A percentile compares a stretch with the other conserved stretches of the same genome.
These are phyloP conservation scores for Bipolaris zeicola DNA, from an alignment of 2,329 filamentous ascomycete genomes.

Conservation along the genomic window DNA sequence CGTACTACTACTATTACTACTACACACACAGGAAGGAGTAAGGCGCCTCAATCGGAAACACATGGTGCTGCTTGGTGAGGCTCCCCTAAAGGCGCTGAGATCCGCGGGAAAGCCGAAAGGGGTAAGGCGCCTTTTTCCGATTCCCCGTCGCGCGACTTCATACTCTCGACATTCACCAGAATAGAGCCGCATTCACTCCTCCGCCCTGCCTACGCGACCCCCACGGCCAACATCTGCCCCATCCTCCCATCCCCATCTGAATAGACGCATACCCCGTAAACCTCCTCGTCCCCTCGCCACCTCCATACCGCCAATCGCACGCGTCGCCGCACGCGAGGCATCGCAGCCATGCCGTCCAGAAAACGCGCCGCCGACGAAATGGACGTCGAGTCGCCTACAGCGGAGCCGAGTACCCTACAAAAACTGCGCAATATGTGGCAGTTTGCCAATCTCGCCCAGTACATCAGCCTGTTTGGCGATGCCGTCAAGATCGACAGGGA, in stretches of 20 bases:
- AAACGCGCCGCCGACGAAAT: conserved; percentile 57
- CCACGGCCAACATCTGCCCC: conserved; percentile 1
- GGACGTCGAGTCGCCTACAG: conserved; percentile 56
- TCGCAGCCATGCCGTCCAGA: conserved; percentile 43
- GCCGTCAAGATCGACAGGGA: conserved; percentile 88
- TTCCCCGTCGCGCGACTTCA: conserved; percentile 14
- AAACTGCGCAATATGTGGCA: conserved; percentile 91
- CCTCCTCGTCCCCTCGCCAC: neutral
- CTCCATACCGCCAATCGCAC: conserved; percentile 20
- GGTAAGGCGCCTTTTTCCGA: conserved; percentile 3
- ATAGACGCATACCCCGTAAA: neutral
- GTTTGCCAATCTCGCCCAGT: conserved; percentile 92
- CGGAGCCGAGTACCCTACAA: conserved; percentile 57
- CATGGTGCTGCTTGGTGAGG: conserved; percentile 3
- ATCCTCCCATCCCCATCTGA: conserved; percentile 2
- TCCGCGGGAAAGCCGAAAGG: conserved; percentile 10
- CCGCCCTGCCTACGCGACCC: conserved; percentile 8
- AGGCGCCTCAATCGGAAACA: neutral
- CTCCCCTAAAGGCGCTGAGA: conserved; percentile 9
- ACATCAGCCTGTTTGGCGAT: conserved; percentile 88
- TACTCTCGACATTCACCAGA: conserved; percentile 5
- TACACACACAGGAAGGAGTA: neutral
- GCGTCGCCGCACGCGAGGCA: conserved; percentile 42
- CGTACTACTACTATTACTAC: too few relatives aligned
- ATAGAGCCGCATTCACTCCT: conserved; percentile 15